These are phyloP conservation scores for Penicillium subrubescens DNA, from an alignment of 495 filamentous ascomycete species.

Conservation along the genomic window DNA sequence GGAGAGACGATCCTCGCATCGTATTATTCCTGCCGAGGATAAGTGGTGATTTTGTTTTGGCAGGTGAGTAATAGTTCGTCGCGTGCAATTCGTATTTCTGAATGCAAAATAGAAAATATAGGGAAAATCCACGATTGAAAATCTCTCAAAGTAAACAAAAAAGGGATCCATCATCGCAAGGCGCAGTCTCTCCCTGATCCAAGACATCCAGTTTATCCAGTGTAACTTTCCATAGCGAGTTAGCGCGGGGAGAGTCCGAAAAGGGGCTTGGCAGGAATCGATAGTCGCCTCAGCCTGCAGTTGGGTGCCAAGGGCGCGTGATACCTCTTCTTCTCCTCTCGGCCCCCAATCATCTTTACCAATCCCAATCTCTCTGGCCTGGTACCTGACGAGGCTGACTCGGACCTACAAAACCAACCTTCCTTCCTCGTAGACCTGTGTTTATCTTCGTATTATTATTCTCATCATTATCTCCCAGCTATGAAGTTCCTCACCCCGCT, in stretches of 20 bases:
- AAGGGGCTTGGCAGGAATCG: conserved; percentile 21
- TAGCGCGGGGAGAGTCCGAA: conserved; percentile 27
- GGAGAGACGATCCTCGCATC: not conserved
- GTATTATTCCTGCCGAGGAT: not conserved
- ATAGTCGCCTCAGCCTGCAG: not conserved
- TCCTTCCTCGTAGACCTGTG: not conserved
- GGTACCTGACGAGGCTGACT: conserved; percentile 3
- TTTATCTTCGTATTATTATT: conserved; percentile 6
- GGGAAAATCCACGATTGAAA: not conserved
- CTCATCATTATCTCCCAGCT: not conserved
- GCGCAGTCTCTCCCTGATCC: not conserved
- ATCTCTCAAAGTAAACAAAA: not conserved
- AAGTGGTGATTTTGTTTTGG: not conserved
- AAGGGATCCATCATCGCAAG: not conserved
- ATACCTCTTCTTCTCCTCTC: not conserved
- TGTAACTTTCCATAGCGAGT: not conserved
- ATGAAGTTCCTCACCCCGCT: conserved; percentile 38
- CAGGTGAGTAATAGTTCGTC: not conserved
- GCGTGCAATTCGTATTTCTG: not conserved
- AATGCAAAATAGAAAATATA: not conserved
- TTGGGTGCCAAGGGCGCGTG: conserved; percentile 12
- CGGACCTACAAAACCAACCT: conserved; percentile 15
- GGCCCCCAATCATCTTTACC: not conserved
- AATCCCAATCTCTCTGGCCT: not conserved
- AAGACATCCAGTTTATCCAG: too few relatives aligned